Evolutionary conservation across 2,329 filamentous ascomycete genomes (phyloP).

Genomic region (Atkinsonella texensis): DNA sequence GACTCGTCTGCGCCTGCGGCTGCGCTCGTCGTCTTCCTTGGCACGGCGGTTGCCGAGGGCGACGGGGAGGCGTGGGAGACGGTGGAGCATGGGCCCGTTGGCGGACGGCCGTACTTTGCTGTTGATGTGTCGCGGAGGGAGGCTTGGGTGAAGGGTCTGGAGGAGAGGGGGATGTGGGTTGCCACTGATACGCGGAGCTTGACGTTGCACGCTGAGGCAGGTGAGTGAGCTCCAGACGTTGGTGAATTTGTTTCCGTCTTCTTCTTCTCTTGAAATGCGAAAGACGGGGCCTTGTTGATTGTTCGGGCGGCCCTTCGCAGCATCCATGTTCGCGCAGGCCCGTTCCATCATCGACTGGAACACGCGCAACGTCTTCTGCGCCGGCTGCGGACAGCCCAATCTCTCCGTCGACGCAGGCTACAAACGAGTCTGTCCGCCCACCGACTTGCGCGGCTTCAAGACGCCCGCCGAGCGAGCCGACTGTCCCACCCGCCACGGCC

Average conservation of each 20-base stretch:
- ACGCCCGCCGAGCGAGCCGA: slow-evolving; percentile 20
- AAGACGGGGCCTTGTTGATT: neutral
- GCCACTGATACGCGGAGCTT: slow-evolving; percentile 53
- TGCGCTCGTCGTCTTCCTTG: slow-evolving; percentile 61
- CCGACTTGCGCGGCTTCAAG: slow-evolving; percentile 40
- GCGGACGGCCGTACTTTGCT: slow-evolving; percentile 76
- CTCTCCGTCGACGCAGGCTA: slow-evolving; percentile 68
- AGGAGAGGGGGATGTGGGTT: slow-evolving; percentile 52
- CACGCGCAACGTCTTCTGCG: slow-evolving; percentile 81
- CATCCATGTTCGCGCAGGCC: slow-evolving; percentile 82
- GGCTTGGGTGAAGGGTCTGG: slow-evolving; percentile 25
- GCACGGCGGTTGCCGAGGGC: slow-evolving; percentile 48
- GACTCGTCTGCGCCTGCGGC: slow-evolving; percentile 65
- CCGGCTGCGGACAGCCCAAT: slow-evolving; percentile 72
- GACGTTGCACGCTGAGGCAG: slow-evolving; percentile 47
- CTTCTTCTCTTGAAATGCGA: neutral
- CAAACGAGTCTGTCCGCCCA: slow-evolving; percentile 67
- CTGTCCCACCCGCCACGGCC: slow-evolving; percentile 70
- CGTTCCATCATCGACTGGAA: slow-evolving; percentile 92
- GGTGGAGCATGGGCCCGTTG: slow-evolving; percentile 52
- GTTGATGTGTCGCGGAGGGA: slow-evolving; percentile 73
- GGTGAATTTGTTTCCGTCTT: too few species aligned
- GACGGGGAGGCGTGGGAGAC: neutral
- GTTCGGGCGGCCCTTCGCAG: slow-evolving; percentile 37
- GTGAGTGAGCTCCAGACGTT: slow-evolving; percentile 35